Percentiles rank a stretch among this genome's conserved stretches.
Evolutionary conservation across 2,329 filamentous ascomycete genomes (phyloP).

Genomic region (Phyllosticta citribraziliensis): DNA sequence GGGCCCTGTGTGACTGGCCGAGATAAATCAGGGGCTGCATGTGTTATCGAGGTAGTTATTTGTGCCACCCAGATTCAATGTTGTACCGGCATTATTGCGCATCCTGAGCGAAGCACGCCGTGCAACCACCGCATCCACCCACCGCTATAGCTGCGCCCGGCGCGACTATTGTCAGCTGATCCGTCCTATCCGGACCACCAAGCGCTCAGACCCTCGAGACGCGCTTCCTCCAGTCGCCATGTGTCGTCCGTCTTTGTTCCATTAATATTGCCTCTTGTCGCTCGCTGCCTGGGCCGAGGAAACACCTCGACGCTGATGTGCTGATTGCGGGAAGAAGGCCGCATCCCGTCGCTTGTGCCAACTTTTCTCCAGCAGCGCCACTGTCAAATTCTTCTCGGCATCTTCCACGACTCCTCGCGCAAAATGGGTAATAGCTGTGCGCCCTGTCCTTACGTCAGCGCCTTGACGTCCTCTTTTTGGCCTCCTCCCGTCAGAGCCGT

Average conservation of each 20-base stretch:
- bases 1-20: neutral
- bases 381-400: neutral
- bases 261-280: neutral
- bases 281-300: neutral
- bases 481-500: neutral
- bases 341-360: neutral
- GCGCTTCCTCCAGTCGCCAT: neutral
- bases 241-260: neutral
- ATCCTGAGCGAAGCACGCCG: constrained; percentile 2
- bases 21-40: constrained; percentile 7
- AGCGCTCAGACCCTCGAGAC: neutral
- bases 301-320: neutral
- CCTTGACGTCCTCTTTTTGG: neutral
- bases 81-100: neutral
- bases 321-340: neutral
- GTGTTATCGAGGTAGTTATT: neutral
- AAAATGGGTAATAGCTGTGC: neutral
- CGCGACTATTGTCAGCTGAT: neutral
- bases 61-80: neutral
- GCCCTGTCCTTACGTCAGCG: neutral
- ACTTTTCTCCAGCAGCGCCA: neutral
- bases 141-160: constrained; percentile 6
- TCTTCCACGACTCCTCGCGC: neutral
- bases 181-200: neutral
- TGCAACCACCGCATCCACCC: constrained; percentile 3